Conservation (phyloP, 306 rosid species). For the Gynostemma pentaphyllum region DNA sequence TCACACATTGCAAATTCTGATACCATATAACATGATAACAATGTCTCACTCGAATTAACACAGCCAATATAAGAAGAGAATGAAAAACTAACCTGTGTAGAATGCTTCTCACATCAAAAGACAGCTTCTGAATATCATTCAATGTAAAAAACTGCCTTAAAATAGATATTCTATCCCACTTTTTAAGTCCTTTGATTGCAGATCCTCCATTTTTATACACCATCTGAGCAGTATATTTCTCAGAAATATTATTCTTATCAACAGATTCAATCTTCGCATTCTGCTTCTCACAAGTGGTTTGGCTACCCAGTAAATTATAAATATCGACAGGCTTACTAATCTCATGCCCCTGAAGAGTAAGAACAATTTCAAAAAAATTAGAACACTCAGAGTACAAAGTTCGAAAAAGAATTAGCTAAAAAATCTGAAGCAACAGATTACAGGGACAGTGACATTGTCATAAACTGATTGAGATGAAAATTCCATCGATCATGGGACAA, state of each 20-base stretch:
- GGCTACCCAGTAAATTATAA: conserved; percentile 37
- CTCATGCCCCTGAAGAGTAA: conserved; percentile 42
- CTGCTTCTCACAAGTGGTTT: conserved; percentile 24
- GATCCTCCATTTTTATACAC: conserved; percentile 25
- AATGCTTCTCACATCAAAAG: conserved; percentile 29
- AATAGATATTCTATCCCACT: conserved; percentile 24
- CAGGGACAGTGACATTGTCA: not conserved
- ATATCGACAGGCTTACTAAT: conserved; percentile 43
- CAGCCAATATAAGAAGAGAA: not conserved
- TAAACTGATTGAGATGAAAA: not conserved
- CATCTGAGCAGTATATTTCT: conserved; percentile 33
- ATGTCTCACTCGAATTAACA: too few relatives aligned
- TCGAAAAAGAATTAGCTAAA: not conserved
- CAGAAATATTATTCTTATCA: conserved; percentile 17
- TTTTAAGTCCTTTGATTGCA: conserved; percentile 27
- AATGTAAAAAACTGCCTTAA: conserved; percentile 30
- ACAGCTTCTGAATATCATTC: conserved; percentile 44
- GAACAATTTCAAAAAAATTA: conserved; percentile 3
- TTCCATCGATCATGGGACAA: not conserved
- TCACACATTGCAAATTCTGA: not conserved
- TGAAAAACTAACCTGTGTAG: conserved; percentile 70
- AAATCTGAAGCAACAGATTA: not conserved
- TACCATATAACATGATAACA: too few relatives aligned
- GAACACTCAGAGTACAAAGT: not conserved
- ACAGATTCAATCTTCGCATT: conserved; percentile 16